A percentile compares a stretch with the other conserved stretches of the same genome.
Conservation (phyloP, 768 basidiomycete species). For the Tephrocybe sp. region DNA sequence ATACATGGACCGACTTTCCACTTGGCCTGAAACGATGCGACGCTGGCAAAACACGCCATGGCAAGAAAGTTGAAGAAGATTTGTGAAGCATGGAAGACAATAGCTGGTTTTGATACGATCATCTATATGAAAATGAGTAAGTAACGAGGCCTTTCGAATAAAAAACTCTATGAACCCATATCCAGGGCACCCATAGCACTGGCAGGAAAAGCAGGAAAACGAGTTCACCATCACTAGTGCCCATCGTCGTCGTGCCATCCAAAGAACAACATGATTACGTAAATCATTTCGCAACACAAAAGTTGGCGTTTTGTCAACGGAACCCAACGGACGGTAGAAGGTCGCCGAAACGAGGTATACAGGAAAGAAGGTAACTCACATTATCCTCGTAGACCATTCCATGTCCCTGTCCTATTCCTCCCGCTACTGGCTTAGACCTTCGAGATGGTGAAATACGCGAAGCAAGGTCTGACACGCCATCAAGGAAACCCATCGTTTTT, state of each 20-base stretch:
- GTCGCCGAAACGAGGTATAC: conserved; percentile 2
- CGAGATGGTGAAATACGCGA: conserved; percentile 45
- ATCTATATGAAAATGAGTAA: conserved; percentile 45
- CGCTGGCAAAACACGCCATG: conserved; percentile 88
- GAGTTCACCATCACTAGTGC: conserved; percentile 40
- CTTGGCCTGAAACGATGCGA: conserved; percentile 85
- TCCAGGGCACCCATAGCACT: conserved; percentile 61
- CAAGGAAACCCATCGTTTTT: conserved; percentile 50
- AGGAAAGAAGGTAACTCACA: conserved; percentile 40
- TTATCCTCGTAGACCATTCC: conserved; percentile 71
- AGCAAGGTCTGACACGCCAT: conserved; percentile 52
- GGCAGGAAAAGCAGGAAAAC: conserved; percentile 66
- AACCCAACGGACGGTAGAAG: background rate
- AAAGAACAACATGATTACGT: conserved; percentile 48
- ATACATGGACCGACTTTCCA: conserved; percentile 83
- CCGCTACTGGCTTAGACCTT: conserved; percentile 35
- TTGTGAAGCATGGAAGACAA: conserved; percentile 74
- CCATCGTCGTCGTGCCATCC: conserved; percentile 35
- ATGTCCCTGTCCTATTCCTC: conserved; percentile 58
- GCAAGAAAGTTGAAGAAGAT: conserved; percentile 92
- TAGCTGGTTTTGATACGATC: conserved; percentile 83
- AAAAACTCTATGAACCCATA: conserved; percentile 50
- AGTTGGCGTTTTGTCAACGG: conserved; percentile 2
- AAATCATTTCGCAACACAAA: conserved; percentile 20
- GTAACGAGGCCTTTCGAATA: conserved; percentile 3